Evolutionary conservation across 495 filamentous ascomycete species (phyloP).

Genomic region (Hypoxylon lienhwacheense): DNA sequence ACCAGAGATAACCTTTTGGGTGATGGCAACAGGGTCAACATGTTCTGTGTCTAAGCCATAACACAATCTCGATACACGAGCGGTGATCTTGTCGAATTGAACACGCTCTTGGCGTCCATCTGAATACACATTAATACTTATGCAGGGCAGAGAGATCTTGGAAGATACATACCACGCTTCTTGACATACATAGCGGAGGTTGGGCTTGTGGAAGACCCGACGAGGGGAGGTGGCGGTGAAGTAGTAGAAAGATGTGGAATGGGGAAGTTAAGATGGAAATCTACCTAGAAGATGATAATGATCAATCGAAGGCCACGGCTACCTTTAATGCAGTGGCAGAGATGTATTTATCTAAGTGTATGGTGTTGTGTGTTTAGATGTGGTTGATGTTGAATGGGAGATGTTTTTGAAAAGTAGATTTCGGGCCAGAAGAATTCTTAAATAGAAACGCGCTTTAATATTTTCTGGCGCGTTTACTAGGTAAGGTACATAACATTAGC

Average conservation of each 20-base stretch:
- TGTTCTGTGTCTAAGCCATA: conserved; percentile 96
- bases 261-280: conserved; percentile 4
- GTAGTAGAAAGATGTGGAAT: neutral
- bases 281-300: conserved; percentile 2
- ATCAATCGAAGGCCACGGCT: conserved; percentile 13
- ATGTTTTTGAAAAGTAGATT: conserved; percentile 22
- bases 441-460: conserved; percentile 31
- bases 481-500: no score
- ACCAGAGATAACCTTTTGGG: conserved; percentile 98
- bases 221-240: conserved; percentile 15
- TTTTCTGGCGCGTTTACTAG: conserved; percentile 22
- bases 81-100: conserved; percentile 99
- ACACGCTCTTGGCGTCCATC: conserved; percentile 99
- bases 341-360: conserved; percentile 16
- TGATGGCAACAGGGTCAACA: conserved; percentile 97
- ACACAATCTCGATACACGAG: conserved; percentile 93
- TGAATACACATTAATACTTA: conserved; percentile 44
- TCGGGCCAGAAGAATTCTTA: conserved; percentile 30
- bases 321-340: conserved; percentile 23
- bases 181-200: conserved; percentile 57
- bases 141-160: neutral
- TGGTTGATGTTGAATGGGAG: conserved; percentile 33
- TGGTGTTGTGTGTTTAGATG: conserved; percentile 14
- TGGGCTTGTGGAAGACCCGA: conserved; percentile 10
- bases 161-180: conserved; percentile 57